Conservation (phyloP, 1,139 yeast genomes). For the Taphrina sp. region DNA sequence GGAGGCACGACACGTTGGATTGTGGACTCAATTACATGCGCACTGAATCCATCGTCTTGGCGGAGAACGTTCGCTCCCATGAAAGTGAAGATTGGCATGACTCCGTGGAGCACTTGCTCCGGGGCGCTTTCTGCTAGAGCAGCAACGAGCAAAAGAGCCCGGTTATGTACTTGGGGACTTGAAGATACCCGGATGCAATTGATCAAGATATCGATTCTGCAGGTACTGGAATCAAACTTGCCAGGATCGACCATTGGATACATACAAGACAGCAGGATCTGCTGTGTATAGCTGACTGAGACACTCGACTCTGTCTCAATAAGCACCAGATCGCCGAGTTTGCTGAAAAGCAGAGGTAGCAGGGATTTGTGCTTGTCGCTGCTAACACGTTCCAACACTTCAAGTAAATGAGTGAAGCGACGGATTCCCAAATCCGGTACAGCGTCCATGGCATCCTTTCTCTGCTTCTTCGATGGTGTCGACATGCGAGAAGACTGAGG, state of each 20-base stretch:
- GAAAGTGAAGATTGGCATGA: slow-evolving; percentile 97
- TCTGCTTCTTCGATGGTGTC: slow-evolving; percentile 30
- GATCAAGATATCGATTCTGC: slow-evolving; percentile 86
- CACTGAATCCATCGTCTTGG: slow-evolving; percentile 94
- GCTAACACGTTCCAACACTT: slow-evolving; percentile 62
- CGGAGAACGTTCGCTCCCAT: slow-evolving; percentile 98
- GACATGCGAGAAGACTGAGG: slow-evolving; percentile 17
- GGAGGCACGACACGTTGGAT: slow-evolving; percentile 90
- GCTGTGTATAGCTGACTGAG: slow-evolving; percentile 89
- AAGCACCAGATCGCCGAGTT: slow-evolving; percentile 80
- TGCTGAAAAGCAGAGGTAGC: slow-evolving; percentile 56
- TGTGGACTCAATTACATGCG: slow-evolving; percentile 89
- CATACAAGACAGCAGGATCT: slow-evolving; percentile 85
- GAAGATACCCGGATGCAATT: slow-evolving; percentile 83
- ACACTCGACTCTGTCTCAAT: slow-evolving; percentile 87
- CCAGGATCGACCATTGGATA: slow-evolving; percentile 56
- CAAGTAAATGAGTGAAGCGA: slow-evolving; percentile 75
- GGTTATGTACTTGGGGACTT: slow-evolving; percentile 93
- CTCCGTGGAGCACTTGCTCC: slow-evolving; percentile 87
- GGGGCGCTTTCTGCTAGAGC: slow-evolving; percentile 86
- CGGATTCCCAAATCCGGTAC: slow-evolving; percentile 48
- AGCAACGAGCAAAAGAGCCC: slow-evolving; percentile 77
- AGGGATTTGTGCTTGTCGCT: slow-evolving; percentile 49
- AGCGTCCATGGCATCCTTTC: slow-evolving; percentile 43
- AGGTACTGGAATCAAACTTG: slow-evolving; percentile 49